Conservation (phyloP, 2,329 filamentous ascomycete species). For the Exophiala phaeomuriformis region DNA sequence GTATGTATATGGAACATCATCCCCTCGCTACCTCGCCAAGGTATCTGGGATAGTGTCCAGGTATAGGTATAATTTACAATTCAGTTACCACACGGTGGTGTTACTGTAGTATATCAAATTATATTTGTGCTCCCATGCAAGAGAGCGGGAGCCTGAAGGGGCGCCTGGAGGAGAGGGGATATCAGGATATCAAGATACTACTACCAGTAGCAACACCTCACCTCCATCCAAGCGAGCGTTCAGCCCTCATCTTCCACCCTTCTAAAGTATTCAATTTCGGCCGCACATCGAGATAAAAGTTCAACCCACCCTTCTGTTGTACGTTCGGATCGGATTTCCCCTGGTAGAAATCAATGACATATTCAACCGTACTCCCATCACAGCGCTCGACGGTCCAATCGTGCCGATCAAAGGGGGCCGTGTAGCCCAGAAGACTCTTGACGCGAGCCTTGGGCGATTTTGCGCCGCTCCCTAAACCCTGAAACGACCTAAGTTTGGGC, state of each 20-base stretch:
- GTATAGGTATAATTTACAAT: too few species aligned
- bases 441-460: conserved; percentile 77
- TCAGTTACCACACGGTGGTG: too few species aligned
- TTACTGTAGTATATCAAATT: too few species aligned
- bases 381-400: conserved; percentile 97
- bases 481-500: conserved; percentile 75
- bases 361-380: conserved; percentile 67
- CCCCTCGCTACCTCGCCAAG: too few species aligned
- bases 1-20: too few species aligned
- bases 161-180: too few species aligned
- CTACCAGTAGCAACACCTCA: neutral
- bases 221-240: conserved; percentile 32
- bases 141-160: too few species aligned
- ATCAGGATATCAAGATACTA: too few species aligned
- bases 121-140: too few species aligned
- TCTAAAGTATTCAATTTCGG: conserved; percentile 59
- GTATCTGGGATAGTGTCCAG: too few species aligned
- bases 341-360: conserved; percentile 96
- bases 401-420: conserved; percentile 85
- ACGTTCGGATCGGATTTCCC: conserved; percentile 46
- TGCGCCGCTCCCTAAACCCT: conserved; percentile 50
- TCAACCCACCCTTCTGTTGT: conserved; percentile 40
- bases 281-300: conserved; percentile 59
- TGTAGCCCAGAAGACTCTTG: conserved; percentile 66
- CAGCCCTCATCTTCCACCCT: conserved; percentile 51